Conservation (phyloP, 345 rosid genomes). For the Carallia brachiata region DNA sequence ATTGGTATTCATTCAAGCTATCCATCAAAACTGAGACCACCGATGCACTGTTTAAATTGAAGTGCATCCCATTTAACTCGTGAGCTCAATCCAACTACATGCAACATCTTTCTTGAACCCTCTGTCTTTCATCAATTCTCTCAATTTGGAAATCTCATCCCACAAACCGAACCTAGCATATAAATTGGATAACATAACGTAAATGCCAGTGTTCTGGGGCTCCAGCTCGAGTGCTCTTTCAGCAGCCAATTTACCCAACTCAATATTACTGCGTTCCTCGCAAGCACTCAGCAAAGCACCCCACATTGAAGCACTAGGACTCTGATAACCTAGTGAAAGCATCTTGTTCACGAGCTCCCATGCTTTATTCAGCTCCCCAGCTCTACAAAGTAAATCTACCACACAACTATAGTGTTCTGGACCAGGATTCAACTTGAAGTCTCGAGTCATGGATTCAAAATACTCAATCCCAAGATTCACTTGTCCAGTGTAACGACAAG, state of each 20-base stretch:
- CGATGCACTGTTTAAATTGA: background rate
- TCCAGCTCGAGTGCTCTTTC: slow-evolving; percentile 49
- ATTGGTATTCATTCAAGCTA: background rate
- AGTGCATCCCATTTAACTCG: slow-evolving; percentile 13
- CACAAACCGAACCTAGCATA: slow-evolving; percentile 51
- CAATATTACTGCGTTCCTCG: slow-evolving; percentile 38
- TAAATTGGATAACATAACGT: slow-evolving; percentile 46
- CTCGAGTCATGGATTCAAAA: slow-evolving; percentile 42
- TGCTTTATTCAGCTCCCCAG: slow-evolving; percentile 53
- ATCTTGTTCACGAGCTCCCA: slow-evolving; percentile 44
- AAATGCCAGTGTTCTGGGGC: slow-evolving; percentile 45
- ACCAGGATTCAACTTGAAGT: slow-evolving; percentile 38
- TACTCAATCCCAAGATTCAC: slow-evolving; percentile 45
- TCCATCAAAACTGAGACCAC: background rate
- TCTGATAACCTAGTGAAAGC: slow-evolving; percentile 30
- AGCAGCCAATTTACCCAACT: slow-evolving; percentile 53
- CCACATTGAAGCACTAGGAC: slow-evolving; percentile 46
- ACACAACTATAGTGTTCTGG: slow-evolving; percentile 56
- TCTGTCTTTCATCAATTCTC: slow-evolving; percentile 38
- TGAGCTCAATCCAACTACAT: slow-evolving; percentile 49
- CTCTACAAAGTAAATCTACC: slow-evolving; percentile 53
- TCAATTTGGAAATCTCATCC: slow-evolving; percentile 43
- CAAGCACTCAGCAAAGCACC: slow-evolving; percentile 56
- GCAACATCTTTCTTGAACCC: slow-evolving; percentile 48
- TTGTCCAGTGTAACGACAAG: slow-evolving; percentile 60